Conservation (phyloP, 2,329 filamentous ascomycete species). For the Metarhizium brunneum region DNA sequence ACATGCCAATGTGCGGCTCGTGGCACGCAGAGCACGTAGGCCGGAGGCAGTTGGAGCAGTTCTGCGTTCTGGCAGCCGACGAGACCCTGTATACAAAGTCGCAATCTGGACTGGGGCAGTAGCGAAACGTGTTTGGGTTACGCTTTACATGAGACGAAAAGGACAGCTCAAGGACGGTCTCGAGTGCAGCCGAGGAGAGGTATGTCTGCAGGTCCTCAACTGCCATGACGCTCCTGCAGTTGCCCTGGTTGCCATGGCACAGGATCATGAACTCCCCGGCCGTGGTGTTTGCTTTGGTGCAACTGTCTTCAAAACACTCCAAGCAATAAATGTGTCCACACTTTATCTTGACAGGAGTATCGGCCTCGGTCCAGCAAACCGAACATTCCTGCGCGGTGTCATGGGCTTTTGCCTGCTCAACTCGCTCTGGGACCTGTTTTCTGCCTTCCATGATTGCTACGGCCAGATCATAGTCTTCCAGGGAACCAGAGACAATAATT, state of each 20-base stretch:
- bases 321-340: conserved; percentile 34
- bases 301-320: conserved; percentile 29
- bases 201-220: conserved; percentile 16
- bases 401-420: not conserved
- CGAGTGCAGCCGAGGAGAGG: conserved; percentile 21
- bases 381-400: conserved; percentile 15
- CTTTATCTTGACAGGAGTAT: conserved; percentile 21
- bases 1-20: conserved; percentile 20
- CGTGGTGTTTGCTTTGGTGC: conserved; percentile 7
- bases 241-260: conserved; percentile 17
- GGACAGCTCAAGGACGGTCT: conserved; percentile 26
- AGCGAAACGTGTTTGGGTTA: conserved; percentile 21
- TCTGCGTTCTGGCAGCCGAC: conserved; percentile 11
- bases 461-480: conserved; percentile 2
- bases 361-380: conserved; percentile 27
- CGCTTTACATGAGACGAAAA: conserved; percentile 25
- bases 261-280: conserved; percentile 5
- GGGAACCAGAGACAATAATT: conserved; percentile 21
- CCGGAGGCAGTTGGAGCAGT: conserved; percentile 27
- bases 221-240: conserved; percentile 15
- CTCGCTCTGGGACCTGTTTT: not conserved
- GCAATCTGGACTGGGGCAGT: conserved; percentile 36
- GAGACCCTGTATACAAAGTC: conserved; percentile 28
- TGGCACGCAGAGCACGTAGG: conserved; percentile 27
- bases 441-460: not conserved